These are phyloP conservation scores for Ephemerocybe angulata DNA, from an alignment of 768 basidiomycete genomes.

Conservation along the genomic window DNA sequence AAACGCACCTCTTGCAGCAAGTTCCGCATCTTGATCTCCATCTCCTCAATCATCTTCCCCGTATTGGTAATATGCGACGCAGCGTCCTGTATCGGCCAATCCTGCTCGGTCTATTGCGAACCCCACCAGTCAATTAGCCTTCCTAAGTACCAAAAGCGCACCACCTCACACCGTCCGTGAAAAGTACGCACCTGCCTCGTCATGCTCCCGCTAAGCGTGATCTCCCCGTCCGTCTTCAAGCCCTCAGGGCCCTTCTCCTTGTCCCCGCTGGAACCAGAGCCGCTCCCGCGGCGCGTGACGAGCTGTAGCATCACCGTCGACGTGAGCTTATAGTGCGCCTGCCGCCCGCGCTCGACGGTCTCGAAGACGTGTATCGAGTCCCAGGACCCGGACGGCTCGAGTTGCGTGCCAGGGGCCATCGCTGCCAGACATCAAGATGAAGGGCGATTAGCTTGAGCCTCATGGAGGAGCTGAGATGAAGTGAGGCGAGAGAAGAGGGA, in stretches of 20 bases:
- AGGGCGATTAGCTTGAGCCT: not conserved
- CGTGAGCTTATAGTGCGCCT: slow-evolving; percentile 95
- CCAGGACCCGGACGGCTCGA: slow-evolving; percentile 85
- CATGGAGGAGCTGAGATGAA: not conserved
- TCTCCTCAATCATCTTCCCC: slow-evolving; percentile 96
- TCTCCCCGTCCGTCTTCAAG: slow-evolving; percentile 66
- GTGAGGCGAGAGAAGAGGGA: not conserved
- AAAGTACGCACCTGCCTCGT: slow-evolving; percentile 77
- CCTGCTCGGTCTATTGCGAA: slow-evolving; percentile 69
- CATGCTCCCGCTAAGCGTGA: slow-evolving; percentile 92
- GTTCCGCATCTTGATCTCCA: slow-evolving; percentile 99
- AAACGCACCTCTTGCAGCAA: slow-evolving; percentile 78
- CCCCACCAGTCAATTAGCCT: slow-evolving; percentile 3
- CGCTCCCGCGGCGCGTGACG: slow-evolving; percentile 46
- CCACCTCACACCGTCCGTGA: not conserved
- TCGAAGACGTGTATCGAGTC: slow-evolving; percentile 99
- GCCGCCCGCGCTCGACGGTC: slow-evolving; percentile 82
- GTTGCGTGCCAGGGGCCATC: slow-evolving; percentile 50
- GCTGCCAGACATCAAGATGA: slow-evolving; percentile 34
- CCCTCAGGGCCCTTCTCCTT: slow-evolving; percentile 38
- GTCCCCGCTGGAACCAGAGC: slow-evolving; percentile 26
- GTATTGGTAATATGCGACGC: slow-evolving; percentile 89
- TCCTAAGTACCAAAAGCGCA: not conserved
- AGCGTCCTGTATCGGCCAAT: slow-evolving; percentile 74
- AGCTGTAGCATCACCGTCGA: slow-evolving; percentile 97